A percentile compares a stretch with the other conserved stretches of the same genome.
These are phyloP conservation scores for Cyberlindnera lachancei DNA, from an alignment of 805 yeast species.

Conservation along the genomic window DNA sequence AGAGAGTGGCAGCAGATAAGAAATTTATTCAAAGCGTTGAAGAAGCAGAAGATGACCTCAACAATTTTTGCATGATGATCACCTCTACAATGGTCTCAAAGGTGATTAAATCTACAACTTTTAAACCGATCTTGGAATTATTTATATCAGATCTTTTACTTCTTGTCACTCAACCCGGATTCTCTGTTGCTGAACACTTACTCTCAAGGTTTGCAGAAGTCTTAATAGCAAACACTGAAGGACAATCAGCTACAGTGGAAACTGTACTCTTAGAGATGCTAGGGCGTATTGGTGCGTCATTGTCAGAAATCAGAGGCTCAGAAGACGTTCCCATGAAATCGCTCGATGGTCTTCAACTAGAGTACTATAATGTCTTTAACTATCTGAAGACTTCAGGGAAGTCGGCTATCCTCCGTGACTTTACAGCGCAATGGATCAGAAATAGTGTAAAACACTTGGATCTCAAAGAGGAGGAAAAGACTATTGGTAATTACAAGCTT, in stretches of 20 bases:
- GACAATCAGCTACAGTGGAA: constrained; percentile 35
- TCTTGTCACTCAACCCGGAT: constrained; percentile 48
- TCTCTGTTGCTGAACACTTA: constrained; percentile 51
- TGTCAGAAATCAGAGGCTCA: constrained; percentile 30
- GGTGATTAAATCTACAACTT: constrained; percentile 25
- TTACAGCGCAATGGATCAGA: constrained; percentile 18
- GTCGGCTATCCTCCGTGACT: neutral
- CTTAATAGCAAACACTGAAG: constrained; percentile 32
- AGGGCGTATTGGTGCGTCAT: constrained; percentile 52
- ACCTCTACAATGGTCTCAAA: constrained; percentile 14
- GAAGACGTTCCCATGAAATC: constrained; percentile 4
- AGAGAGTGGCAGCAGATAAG: constrained; percentile 9
- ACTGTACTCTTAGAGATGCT: constrained; percentile 49
- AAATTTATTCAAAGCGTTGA: constrained; percentile 2
- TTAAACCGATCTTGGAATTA: constrained; percentile 38
- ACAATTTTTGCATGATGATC: constrained; percentile 5
- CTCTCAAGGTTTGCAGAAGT: constrained; percentile 38
- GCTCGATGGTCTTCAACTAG: neutral
- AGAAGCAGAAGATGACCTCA: constrained; percentile 4
- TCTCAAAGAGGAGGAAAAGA: constrained; percentile 1
- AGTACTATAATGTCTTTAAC: constrained; percentile 4
- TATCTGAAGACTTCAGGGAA: constrained; percentile 1
- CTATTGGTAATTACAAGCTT: neutral
- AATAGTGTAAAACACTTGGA: neutral
- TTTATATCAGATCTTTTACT: constrained; percentile 49